A percentile compares a stretch with the other conserved stretches of the same genome.
Conservation (phyloP, 2,329 filamentous ascomycete genomes). For the Apiospora sp. region DNA sequence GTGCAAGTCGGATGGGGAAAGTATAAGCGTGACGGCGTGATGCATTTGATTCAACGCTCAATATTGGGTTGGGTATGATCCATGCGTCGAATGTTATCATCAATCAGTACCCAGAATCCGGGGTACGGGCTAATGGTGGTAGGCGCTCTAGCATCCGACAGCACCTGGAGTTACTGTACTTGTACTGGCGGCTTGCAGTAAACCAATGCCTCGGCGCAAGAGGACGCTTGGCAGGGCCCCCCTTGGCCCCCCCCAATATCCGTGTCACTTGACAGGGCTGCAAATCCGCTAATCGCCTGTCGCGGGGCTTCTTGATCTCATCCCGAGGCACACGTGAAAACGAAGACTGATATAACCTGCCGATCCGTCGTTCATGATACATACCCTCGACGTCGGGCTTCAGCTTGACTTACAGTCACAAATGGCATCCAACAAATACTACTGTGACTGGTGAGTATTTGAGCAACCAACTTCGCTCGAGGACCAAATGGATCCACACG, state of each 20-base stretch:
- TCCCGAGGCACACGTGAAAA: conserved; percentile 21
- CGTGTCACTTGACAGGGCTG: conserved; percentile 3
- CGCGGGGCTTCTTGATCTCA: neutral
- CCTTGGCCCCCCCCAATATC: conserved; percentile 1
- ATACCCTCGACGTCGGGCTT: neutral
- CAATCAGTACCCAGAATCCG: conserved; percentile 2
- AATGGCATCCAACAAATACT: neutral
- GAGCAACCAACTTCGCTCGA: neutral
- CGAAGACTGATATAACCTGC: neutral
- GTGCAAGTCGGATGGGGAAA: conserved; percentile 14
- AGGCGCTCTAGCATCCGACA: too few species aligned
- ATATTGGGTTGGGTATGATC: conserved; percentile 1
- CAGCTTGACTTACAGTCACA: neutral
- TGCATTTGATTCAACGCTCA: neutral
- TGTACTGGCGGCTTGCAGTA: neutral
- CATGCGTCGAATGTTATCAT: conserved; percentile 18
- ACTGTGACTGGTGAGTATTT: neutral
- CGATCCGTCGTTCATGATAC: too few species aligned
- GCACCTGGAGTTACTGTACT: neutral
- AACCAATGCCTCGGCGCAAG: conserved; percentile 10
- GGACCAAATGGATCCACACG: neutral
- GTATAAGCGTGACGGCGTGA: conserved; percentile 2
- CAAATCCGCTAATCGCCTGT: neutral
- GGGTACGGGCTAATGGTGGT: neutral
- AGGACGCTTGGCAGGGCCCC: neutral